These are phyloP conservation scores for Dichomitus squalens DNA, from an alignment of 1,284 basidiomycete genomes.

Conservation along the genomic window DNA sequence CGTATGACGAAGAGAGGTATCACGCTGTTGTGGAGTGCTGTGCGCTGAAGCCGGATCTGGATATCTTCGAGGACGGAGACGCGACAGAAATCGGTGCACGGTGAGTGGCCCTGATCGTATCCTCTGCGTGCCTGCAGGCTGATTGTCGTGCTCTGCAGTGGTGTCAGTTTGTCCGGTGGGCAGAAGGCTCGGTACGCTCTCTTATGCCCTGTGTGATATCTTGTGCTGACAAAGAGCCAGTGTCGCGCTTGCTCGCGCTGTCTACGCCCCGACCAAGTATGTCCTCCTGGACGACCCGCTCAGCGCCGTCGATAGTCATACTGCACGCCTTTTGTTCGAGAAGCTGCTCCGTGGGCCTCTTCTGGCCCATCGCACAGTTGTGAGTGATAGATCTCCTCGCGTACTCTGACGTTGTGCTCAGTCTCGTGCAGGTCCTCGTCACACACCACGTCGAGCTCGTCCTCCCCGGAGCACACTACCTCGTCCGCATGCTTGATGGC, in stretches of 20 bases:
- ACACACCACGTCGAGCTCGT: constrained; percentile 80
- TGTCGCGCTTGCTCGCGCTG: constrained; percentile 69
- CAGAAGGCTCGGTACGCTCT: constrained; percentile 58
- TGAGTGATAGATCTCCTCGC: constrained; percentile 35
- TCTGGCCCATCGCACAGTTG: constrained; percentile 67
- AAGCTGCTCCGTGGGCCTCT: constrained; percentile 66
- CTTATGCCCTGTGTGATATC: background rate
- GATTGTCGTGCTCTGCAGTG: constrained; percentile 28
- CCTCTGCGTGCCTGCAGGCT: background rate
- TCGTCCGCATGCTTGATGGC: constrained; percentile 76
- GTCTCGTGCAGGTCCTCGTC: constrained; percentile 52
- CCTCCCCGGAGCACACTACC: constrained; percentile 66
- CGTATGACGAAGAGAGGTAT: constrained; percentile 68
- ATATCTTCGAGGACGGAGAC: constrained; percentile 47
- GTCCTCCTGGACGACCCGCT: constrained; percentile 74
- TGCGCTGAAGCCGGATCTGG: constrained; percentile 67
- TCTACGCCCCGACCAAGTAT: constrained; percentile 66
- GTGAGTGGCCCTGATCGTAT: constrained; percentile 14
- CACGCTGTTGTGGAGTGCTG: constrained; percentile 70
- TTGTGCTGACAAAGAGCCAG: constrained; percentile 31
- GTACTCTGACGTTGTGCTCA: background rate
- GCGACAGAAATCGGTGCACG: constrained; percentile 40
- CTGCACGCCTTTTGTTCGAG: constrained; percentile 68
- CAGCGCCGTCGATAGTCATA: constrained; percentile 77
- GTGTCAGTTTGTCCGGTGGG: constrained; percentile 66